Conservation (phyloP, 2,329 filamentous ascomycete species). For the Fusarium longipes region DNA sequence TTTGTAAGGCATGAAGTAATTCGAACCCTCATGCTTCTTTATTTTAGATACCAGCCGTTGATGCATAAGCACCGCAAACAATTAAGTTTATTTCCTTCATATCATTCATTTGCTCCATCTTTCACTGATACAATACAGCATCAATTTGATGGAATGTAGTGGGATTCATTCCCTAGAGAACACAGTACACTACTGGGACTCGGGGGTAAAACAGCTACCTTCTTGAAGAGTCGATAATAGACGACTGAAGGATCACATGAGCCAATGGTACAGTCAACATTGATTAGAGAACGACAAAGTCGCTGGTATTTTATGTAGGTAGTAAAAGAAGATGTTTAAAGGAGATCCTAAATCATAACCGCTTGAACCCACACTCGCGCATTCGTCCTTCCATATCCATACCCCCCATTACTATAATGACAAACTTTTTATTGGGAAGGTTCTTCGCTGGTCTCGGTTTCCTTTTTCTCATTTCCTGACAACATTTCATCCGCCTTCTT, state of each 20-base stretch:
- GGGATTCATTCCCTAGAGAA: not conserved
- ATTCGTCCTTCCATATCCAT: conserved; percentile 39
- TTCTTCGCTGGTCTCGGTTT: conserved; percentile 19
- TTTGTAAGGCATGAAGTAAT: conserved; percentile 28
- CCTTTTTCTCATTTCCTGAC: conserved; percentile 30
- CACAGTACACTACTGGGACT: not conserved
- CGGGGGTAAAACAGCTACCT: not conserved
- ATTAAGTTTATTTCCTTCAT: conserved; percentile 16
- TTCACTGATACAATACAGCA: not conserved
- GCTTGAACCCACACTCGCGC: conserved; percentile 41
- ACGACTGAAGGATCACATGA: not conserved
- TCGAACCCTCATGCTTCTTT: conserved; percentile 34
- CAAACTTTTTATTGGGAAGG: conserved; percentile 28
- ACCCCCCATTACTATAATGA: conserved; percentile 16
- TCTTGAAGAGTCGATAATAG: not conserved
- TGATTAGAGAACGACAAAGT: not conserved
- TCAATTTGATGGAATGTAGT: not conserved
- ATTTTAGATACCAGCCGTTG: conserved; percentile 44
- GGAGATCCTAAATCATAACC: conserved; percentile 39
- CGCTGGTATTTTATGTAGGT: conserved; percentile 12
- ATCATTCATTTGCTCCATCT: too few species aligned
- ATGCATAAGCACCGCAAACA: conserved; percentile 31
- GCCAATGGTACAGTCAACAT: not conserved
- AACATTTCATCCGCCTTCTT: conserved; percentile 39
- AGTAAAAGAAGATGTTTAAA: conserved; percentile 25